phyloP scores from a whole-genome alignment of 352 stramenopile genomes.

The Globisporangium paroecandrum region DNA sequence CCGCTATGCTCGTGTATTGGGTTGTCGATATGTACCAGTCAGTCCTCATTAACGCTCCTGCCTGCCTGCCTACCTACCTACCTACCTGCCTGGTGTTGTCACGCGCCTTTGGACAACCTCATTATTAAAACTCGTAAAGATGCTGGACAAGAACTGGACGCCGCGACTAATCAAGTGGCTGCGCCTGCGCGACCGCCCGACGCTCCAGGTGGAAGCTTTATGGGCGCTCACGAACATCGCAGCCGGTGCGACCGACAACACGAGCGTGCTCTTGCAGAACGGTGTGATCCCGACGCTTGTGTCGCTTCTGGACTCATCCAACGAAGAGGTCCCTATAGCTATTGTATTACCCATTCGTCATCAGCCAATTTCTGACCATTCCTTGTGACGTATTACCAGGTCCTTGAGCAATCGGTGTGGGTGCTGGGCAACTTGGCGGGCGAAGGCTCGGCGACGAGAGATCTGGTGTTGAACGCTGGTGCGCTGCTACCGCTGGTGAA shows the following conservation, averaged over 20 bases:
- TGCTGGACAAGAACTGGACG: constrained; percentile 89
- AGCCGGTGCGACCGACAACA: constrained; percentile 88
- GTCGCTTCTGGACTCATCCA: constrained; percentile 85
- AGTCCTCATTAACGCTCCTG: constrained; percentile 7
- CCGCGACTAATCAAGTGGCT: constrained; percentile 85
- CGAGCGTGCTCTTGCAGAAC: constrained; percentile 90
- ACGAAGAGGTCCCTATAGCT: constrained; percentile 75
- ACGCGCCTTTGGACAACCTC: not conserved
- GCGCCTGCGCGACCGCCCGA: constrained; percentile 68
- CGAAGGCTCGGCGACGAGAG: constrained; percentile 83
- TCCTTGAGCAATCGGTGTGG: constrained; percentile 92
- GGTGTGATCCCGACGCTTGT: constrained; percentile 90
- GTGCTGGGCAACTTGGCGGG: constrained; percentile 91
- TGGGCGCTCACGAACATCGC: constrained; percentile 96
- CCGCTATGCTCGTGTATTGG: not conserved
- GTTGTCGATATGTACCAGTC: not conserved
- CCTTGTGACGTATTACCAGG: constrained; percentile 28
- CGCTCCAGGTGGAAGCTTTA: constrained; percentile 91
- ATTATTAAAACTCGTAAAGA: constrained; percentile 30
- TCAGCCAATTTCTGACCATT: not conserved
- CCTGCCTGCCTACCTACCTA: constrained; percentile 3
- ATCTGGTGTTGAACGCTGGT: constrained; percentile 85
- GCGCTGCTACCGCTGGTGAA: constrained; percentile 83
- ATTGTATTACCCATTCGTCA: constrained; percentile 5
- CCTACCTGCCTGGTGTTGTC: not conserved